A percentile compares a stretch with the other conserved stretches of the same genome.
Conservation (phyloP, 257 asterid genomes). For the Misopates orontium region DNA sequence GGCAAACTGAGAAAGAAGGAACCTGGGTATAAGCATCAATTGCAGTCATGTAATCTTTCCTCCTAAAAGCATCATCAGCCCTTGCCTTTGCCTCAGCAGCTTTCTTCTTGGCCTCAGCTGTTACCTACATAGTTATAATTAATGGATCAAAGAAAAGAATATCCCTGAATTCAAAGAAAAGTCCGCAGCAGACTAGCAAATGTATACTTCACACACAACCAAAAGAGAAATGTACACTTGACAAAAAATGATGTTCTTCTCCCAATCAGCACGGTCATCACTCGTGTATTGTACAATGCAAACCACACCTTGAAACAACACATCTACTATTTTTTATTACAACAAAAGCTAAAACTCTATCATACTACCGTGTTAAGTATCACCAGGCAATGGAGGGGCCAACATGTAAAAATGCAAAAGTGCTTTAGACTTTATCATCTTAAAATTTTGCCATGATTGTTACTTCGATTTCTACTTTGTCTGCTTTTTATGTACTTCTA, state of each 20-base stretch:
- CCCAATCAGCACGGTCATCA: too few species aligned
- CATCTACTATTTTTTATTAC: too few species aligned
- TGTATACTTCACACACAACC: background rate
- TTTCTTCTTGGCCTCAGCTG: constrained; percentile 75
- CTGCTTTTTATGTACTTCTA: too few species aligned
- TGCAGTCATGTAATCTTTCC: constrained; percentile 64
- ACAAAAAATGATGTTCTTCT: background rate
- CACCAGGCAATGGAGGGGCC: too few species aligned
- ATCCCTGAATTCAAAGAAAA: constrained; percentile 1
- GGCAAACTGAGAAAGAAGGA: constrained; percentile 11
- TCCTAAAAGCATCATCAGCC: constrained; percentile 78
- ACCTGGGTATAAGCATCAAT: constrained; percentile 97
- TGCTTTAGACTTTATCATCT: too few species aligned
- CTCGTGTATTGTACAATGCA: too few species aligned
- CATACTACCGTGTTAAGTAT: too few species aligned
- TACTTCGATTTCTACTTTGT: too few species aligned
- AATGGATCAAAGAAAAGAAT: constrained; percentile 10
- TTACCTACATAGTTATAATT: constrained; percentile 47
- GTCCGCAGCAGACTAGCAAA: constrained; percentile 14
- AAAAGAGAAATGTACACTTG: background rate
- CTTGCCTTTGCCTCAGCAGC: constrained; percentile 91
- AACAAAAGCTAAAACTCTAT: too few species aligned
- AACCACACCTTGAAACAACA: too few species aligned
- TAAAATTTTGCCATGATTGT: too few species aligned
- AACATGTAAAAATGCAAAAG: too few species aligned